Conservation (phyloP, 371 early-diverging fungal genomes). For the Apophysomyces sp. region DNA sequence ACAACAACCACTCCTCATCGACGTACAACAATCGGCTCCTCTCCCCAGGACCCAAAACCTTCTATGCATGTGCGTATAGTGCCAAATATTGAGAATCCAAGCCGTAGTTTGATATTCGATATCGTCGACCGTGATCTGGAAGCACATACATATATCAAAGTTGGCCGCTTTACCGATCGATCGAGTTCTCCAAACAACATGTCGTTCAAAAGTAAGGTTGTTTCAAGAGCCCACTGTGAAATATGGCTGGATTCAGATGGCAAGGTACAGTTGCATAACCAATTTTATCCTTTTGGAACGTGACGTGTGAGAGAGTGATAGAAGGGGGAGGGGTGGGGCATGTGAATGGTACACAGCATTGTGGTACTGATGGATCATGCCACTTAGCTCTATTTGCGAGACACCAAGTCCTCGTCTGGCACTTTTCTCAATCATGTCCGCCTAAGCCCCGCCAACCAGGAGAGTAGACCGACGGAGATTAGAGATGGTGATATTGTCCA, state of each 20-base stretch:
- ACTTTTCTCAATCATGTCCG: slow-evolving; percentile 96
- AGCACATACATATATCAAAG: slow-evolving; percentile 66
- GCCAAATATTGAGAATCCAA: slow-evolving; percentile 73
- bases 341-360: slow-evolving; percentile 1
- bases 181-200: slow-evolving; percentile 62
- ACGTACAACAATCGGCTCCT: neutral
- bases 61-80: slow-evolving; percentile 69
- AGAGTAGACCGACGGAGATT: slow-evolving; percentile 80
- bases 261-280: slow-evolving; percentile 16
- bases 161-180: slow-evolving; percentile 82
- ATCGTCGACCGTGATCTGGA: slow-evolving; percentile 80
- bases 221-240: slow-evolving; percentile 91
- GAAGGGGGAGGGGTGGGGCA: neutral
- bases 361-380: slow-evolving; percentile 3
- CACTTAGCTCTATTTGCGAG: slow-evolving; percentile 81
- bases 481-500: slow-evolving; percentile 94
- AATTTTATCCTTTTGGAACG: neutral
- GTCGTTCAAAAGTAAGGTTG: slow-evolving; percentile 93
- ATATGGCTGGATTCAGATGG: slow-evolving; percentile 73
- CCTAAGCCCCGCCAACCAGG: slow-evolving; percentile 83
- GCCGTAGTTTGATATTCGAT: slow-evolving; percentile 76
- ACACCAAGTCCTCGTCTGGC: slow-evolving; percentile 94
- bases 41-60: neutral
- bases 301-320: neutral
- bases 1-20: neutral